A percentile compares a stretch with the other conserved stretches of the same genome.
Conservation (phyloP, 1,284 basidiomycete species). For the Bjerkandera adusta region DNA sequence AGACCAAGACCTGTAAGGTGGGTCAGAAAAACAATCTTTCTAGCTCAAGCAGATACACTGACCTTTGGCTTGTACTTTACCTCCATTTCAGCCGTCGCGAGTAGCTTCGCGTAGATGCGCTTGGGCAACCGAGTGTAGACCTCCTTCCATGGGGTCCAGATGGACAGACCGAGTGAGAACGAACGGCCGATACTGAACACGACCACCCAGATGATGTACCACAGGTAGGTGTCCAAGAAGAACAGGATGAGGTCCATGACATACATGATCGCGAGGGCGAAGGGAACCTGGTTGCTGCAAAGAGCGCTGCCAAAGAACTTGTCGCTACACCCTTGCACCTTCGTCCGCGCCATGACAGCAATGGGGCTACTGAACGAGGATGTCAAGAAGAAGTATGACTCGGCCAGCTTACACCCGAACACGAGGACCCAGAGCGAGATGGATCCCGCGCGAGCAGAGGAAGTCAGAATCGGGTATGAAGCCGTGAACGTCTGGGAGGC, state of each 20-base stretch:
- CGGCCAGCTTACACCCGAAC: slow-evolving; percentile 89
- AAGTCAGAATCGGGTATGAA: slow-evolving; percentile 79
- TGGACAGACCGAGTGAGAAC: slow-evolving; percentile 87
- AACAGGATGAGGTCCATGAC: slow-evolving; percentile 93
- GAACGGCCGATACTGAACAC: slow-evolving; percentile 90
- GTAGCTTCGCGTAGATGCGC: slow-evolving; percentile 92
- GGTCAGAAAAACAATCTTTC: not conserved
- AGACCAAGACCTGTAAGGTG: slow-evolving; percentile 74
- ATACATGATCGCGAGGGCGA: slow-evolving; percentile 94
- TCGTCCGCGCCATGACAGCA: slow-evolving; percentile 89
- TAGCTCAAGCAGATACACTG: slow-evolving; percentile 14
- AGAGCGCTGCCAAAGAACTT: slow-evolving; percentile 75
- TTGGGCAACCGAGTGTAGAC: slow-evolving; percentile 95
- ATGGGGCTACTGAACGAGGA: slow-evolving; percentile 91
- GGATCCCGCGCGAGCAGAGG: slow-evolving; percentile 72
- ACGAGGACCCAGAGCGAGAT: slow-evolving; percentile 87
- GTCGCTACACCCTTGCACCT: slow-evolving; percentile 85
- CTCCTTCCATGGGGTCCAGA: slow-evolving; percentile 98
- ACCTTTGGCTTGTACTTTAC: slow-evolving; percentile 97
- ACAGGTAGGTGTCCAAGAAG: slow-evolving; percentile 97
- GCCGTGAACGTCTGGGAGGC: slow-evolving; percentile 97
- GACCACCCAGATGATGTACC: slow-evolving; percentile 97
- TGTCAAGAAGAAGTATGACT: slow-evolving; percentile 96
- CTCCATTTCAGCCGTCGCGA: slow-evolving; percentile 94
- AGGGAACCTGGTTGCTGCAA: slow-evolving; percentile 87